Percentiles rank a stretch among this genome's conserved stretches.
phyloP scores from a whole-genome alignment of 1,284 basidiomycete species.

The Malassezia arunalokei region DNA sequence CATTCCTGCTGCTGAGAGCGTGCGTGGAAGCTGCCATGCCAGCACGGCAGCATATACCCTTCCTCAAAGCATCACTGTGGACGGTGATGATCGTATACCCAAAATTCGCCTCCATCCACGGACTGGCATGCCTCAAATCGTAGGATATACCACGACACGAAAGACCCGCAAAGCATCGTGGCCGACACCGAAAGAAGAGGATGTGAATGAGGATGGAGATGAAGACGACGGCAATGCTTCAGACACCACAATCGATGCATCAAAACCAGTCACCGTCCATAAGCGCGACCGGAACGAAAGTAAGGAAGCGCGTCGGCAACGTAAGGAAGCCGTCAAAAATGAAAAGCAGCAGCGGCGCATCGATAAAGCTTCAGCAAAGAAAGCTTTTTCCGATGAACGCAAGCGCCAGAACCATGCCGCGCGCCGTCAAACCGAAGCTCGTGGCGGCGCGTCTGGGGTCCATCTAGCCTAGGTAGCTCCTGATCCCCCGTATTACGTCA shows the following conservation, averaged over 20 bases:
- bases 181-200: background rate
- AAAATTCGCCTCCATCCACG: conserved; percentile 35
- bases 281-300: conserved; percentile 53
- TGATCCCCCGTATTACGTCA: background rate
- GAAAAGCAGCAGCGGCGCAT: conserved; percentile 30
- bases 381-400: conserved; percentile 27
- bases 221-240: background rate
- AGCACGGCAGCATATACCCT: background rate
- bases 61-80: background rate
- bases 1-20: conserved; percentile 28
- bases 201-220: background rate
- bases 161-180: conserved; percentile 11
- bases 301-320: conserved; percentile 69
- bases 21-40: conserved; percentile 1
- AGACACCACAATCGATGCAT: background rate
- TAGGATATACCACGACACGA: conserved; percentile 27
- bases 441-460: conserved; percentile 22
- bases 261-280: background rate
- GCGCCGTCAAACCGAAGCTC: conserved; percentile 22
- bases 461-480: conserved; percentile 16
- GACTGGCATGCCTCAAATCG: conserved; percentile 35
- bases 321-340: conserved; percentile 76
- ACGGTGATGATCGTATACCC: conserved; percentile 24
- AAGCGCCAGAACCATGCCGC: conserved; percentile 30
- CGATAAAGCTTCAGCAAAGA: conserved; percentile 28